phyloP scores from a whole-genome alignment of 2,329 filamentous ascomycete genomes.

The Exophiala aquamarina region DNA sequence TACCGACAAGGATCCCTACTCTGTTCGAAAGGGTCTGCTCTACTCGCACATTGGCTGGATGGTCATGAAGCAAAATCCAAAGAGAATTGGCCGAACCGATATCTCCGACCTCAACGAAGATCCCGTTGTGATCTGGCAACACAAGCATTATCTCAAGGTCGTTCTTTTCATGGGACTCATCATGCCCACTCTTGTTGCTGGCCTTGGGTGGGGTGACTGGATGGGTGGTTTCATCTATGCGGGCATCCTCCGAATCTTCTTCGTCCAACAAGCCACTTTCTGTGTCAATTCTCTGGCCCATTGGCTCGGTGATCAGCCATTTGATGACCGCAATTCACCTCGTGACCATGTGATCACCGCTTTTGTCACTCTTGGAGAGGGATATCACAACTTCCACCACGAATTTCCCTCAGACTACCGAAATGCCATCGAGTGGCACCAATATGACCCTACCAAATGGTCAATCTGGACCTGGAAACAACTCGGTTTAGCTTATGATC shows the following conservation, averaged over 20 bases:
- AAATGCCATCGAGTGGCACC: constrained; percentile 86
- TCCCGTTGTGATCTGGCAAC: constrained; percentile 81
- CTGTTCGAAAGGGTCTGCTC: constrained; percentile 80
- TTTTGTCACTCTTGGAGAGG: constrained; percentile 80
- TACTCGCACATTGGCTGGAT: constrained; percentile 90
- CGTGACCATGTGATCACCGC: constrained; percentile 86
- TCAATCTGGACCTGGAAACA: constrained; percentile 82
- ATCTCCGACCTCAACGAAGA: constrained; percentile 88
- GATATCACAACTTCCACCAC: constrained; percentile 95
- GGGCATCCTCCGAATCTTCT: constrained; percentile 82
- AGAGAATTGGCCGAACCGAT: constrained; percentile 82
- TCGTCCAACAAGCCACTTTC: constrained; percentile 90
- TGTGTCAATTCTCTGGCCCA: constrained; percentile 89
- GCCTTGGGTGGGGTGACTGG: constrained; percentile 79
- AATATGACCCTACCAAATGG: constrained; percentile 93
- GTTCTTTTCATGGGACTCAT: constrained; percentile 74
- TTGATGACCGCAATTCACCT: constrained; percentile 88
- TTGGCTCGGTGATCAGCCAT: constrained; percentile 89
- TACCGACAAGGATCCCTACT: constrained; percentile 89
- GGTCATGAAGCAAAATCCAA: constrained; percentile 90
- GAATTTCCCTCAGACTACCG: constrained; percentile 93
- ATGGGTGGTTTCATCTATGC: constrained; percentile 79
- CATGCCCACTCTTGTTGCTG: constrained; percentile 73
- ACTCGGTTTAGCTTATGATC: constrained; percentile 77
- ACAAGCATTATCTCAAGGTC: constrained; percentile 80